Evolutionary conservation across 768 basidiomycete species (phyloP), one percentile per base, ranked within the genome.

Genomic region (Floccularia luteovirens): DNA sequence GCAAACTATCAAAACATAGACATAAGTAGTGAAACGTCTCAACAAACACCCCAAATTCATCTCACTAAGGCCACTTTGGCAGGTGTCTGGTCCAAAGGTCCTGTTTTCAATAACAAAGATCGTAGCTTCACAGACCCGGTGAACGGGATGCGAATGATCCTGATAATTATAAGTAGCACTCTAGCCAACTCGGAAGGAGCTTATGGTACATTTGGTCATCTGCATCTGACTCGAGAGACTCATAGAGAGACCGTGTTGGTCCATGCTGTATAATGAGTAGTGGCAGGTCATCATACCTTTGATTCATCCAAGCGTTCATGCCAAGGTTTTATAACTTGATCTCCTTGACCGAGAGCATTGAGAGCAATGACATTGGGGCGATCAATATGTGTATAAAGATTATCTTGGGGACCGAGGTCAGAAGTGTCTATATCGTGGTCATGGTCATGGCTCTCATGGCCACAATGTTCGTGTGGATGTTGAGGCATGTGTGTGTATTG

Each of bases 151-250:
- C 83, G 84, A 38, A 91, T 60, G 48, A 90, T 89, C 50, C 88
- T 90, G 21, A 17, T 24, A 42, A 27, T 16, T 24, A n/a, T 16
- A 6, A 32, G 24, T 42, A 51, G 38, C 50, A 39, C 37, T 33
- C 8, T 24, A 17, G 3, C 19, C 36, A 24, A 2, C 35, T 22
- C n/a, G 24, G 31, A 17, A n/a, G 34, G 4, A 32, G 27, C 24
- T 24, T 19, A 34, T 45, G 69, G 50, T 58, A 89, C 88, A 96
- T 59, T 58, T 90, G 85, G 54, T 93, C 91, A 59, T 94, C 92
- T 24, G 85, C 84, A 47, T 96, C 92, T 13, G 89, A 91, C 59
- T 91, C 85, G 43, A 92, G 56, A 45, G 63, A 87, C 91, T 96
- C 48, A 5, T 17, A 40, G 30, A 8, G 4, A 19, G 12, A 31